These are phyloP conservation scores for Dendrobium catenatum DNA, from an alignment of 106 monocot genomes.

Conservation along the genomic window DNA sequence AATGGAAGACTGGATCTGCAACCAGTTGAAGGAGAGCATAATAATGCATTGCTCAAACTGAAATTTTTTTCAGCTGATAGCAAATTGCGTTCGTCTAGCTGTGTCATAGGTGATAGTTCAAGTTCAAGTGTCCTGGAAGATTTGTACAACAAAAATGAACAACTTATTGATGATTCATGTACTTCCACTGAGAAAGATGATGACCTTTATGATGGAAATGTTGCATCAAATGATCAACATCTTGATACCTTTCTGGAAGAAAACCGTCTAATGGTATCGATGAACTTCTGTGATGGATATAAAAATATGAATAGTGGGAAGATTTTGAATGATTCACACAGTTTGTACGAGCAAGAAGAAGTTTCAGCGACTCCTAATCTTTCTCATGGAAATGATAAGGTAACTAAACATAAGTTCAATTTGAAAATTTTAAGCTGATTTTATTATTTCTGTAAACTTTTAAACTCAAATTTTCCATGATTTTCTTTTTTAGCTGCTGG, in stretches of 20 bases:
- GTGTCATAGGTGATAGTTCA: neutral
- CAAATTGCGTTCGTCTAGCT: neutral
- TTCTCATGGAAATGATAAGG: conserved; percentile 11
- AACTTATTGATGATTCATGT: conserved; percentile 2
- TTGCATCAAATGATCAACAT: neutral
- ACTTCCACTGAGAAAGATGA: conserved; percentile 10
- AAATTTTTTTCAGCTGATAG: conserved; percentile 9
- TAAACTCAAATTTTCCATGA: neutral
- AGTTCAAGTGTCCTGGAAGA: neutral
- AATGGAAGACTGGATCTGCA: neutral
- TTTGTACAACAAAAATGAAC: neutral
- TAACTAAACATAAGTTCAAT: neutral
- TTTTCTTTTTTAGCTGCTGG: conserved; percentile 1
- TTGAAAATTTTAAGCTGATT: no score
- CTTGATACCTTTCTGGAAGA: neutral
- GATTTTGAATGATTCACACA: neutral
- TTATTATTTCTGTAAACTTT: neutral
- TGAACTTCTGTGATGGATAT: neutral
- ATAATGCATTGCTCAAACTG: conserved; percentile 16
- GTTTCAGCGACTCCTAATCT: neutral
- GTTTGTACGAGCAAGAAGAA: conserved; percentile 1
- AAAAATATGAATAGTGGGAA: neutral
- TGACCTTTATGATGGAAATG: conserved; percentile 1
- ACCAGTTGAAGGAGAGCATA: neutral
- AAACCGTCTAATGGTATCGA: neutral